Percentiles rank a stretch among this genome's conserved stretches.
These are phyloP conservation scores for Saitozyma podzolica DNA, from an alignment of 768 basidiomycete genomes.

Conservation along the genomic window DNA sequence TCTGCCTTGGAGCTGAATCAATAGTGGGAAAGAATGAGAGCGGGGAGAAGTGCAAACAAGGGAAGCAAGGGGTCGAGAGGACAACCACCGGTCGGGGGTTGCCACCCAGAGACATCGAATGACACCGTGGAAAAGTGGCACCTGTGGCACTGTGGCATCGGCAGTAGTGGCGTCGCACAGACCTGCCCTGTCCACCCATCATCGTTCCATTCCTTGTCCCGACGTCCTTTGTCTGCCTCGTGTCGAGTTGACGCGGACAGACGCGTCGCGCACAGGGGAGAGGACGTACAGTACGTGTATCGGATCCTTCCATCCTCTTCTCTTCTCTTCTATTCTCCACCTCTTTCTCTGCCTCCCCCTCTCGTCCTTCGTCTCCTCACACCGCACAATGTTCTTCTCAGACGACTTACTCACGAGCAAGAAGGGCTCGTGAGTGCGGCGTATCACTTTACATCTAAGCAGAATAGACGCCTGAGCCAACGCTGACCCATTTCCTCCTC, in stretches of 20 bases:
- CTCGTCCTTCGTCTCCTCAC: conserved; percentile 4
- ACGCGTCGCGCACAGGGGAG: no score
- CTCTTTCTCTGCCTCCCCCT: conserved; percentile 12
- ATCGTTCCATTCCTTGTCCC: no score
- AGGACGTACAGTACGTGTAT: no score
- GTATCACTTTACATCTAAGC: background rate
- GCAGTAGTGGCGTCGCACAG: no score
- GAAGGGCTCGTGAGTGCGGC: conserved; percentile 75
- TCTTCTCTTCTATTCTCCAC: conserved; percentile 5
- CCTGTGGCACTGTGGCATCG: no score
- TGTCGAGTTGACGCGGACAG: no score
- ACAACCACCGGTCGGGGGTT: no score
- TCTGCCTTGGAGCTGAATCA: background rate
- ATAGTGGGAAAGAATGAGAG: conserved; percentile 1
- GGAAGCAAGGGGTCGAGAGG: background rate
- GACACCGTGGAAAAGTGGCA: no score
- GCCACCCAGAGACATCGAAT: no score
- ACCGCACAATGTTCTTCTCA: conserved; percentile 74
- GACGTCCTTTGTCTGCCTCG: no score
- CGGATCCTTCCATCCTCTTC: background rate
- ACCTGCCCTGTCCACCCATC: no score
- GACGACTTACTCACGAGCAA: conserved; percentile 74
- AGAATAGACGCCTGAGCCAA: background rate
- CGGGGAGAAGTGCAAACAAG: background rate
- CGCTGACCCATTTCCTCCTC: conserved; percentile 9